Evolutionary conservation across 164 flowering plant genomes (phyloP).

Genomic region (Macadamia integrifolia): DNA sequence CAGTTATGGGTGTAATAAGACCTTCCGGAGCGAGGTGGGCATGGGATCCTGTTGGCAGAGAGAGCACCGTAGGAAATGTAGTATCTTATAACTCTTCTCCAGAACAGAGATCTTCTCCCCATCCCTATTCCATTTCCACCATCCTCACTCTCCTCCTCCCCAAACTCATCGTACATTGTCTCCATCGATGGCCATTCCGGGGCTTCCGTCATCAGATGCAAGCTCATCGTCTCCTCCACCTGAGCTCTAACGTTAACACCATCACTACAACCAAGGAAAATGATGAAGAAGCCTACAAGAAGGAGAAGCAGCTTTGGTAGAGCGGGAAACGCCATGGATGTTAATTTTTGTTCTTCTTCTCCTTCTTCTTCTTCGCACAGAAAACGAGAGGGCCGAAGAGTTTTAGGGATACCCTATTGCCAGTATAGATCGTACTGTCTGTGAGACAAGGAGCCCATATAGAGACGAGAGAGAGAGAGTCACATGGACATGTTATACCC

Average conservation of each 20-base stretch:
- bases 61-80: constrained; percentile 82
- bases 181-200: constrained; percentile 27
- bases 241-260: constrained; percentile 13
- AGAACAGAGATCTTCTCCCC: constrained; percentile 50
- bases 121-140: not conserved
- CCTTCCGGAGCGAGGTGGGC: constrained; percentile 80
- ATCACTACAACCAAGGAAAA: not conserved
- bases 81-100: constrained; percentile 31
- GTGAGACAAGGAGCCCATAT: no score
- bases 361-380: not conserved
- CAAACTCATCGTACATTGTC: constrained; percentile 17
- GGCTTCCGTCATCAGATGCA: constrained; percentile 22
- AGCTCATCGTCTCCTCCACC: constrained; percentile 18
- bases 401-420: no score
- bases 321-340: constrained; percentile 25
- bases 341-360: no score
- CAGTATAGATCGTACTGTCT: no score
- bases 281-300: constrained; percentile 3
- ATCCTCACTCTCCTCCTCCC: constrained; percentile 9
- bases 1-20: constrained; percentile 84
- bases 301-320: constrained; percentile 14
- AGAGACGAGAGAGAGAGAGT: no score
- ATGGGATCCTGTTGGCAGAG: constrained; percentile 67
- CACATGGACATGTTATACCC: no score
- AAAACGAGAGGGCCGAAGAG: not conserved